Conservation (phyloP, 78 protist species). For the Abeoforma whisleri region DNA sequence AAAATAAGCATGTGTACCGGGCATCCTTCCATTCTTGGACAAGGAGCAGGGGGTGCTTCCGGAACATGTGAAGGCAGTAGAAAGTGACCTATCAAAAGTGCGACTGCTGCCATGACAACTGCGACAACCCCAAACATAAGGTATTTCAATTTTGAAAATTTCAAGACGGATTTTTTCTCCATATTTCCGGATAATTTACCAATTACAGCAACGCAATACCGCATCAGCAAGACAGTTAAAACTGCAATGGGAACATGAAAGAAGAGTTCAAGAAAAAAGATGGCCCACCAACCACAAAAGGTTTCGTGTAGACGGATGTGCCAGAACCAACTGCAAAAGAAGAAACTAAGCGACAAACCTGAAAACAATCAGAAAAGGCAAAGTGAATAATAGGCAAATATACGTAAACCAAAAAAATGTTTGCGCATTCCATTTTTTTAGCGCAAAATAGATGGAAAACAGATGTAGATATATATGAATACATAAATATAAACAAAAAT, state of each 20-base stretch:
- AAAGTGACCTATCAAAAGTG: not conserved
- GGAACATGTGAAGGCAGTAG: not conserved
- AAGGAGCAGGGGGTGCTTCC: not conserved
- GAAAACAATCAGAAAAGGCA: no score
- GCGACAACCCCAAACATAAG: no score
- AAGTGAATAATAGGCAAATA: no score
- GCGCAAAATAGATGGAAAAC: no score
- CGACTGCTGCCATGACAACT: not conserved
- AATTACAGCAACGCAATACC: not conserved
- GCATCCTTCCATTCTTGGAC: not conserved
- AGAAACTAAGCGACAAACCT: not conserved
- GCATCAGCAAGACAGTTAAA: not conserved
- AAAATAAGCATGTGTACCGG: no score
- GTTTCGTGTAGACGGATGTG: not conserved
- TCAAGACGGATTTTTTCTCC: no score
- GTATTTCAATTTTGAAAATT: no score
- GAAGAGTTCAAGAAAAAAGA: not conserved
- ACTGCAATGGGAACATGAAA: not conserved
- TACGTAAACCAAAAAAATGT: no score
- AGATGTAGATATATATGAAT: no score
- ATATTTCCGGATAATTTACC: not conserved
- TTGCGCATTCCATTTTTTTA: no score
- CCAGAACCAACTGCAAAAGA: not conserved
- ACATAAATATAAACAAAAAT: no score
- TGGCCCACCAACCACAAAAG: not conserved